Evolutionary conservation across 345 rosid species (phyloP), one percentile per base, ranked within the genome.

Genomic region (Euphorbia tirucalli): DNA sequence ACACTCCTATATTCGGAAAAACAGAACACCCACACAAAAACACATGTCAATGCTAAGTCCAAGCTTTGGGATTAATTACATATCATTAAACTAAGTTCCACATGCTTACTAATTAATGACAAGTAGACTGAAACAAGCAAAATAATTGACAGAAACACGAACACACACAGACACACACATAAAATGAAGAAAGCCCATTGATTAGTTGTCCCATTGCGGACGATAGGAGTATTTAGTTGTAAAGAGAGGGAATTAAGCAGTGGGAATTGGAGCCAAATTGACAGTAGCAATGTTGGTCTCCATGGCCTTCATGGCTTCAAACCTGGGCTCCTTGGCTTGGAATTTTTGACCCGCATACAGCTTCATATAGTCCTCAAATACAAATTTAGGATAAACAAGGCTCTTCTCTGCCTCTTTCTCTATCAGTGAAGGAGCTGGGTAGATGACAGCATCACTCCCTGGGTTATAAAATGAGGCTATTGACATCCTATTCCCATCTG

Each of bases 381-480:
- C 89, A 59, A 91, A 93, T 68, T 85, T 92, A 0, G 98, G 98
- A 71, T 93, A 88, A 2, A 70, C 24, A 7, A 65, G 80, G 4
- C 57, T 66, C 1, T 75, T 35, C 71, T 81, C 86, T 7, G 80
- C 78, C 54, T 80, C 89, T 58, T 85, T 79, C 27, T 74, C 89
- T 1, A 87, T 81, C 69, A 92, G 71, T 57, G 83, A 80, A 13
- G 88, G 79, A 22, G 96, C 93, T 0, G 98, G 98, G 60, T 57
- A 86, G 65, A 94, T 90, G 25, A 89, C 71, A 1, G 97, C 98
- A 49, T 94, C 95, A 5, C 78, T 83, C 14, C 95, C 93, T 0
- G 98, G 97, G 79, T 94, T 92, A 82, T 92, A 94, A 74, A 94
- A 94, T 25, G 98, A 90, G 3, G 97, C 97, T 3, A 94, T 30